Conservation (phyloP, 176 grass and related monocot genomes). For the Musa itinerans region DNA sequence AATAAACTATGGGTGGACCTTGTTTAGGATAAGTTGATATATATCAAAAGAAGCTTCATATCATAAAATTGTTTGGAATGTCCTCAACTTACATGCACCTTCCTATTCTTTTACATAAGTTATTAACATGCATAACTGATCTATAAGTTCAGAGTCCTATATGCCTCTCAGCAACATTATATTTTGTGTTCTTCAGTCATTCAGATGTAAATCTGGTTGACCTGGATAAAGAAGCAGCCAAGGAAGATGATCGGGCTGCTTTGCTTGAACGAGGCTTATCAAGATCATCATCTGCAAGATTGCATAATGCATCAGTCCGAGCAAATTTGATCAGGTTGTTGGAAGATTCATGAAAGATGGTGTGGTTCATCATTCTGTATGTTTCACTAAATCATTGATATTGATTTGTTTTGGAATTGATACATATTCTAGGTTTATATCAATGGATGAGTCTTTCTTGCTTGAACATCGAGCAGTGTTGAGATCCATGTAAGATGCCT, state of each 20-base stretch:
- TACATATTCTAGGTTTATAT: constrained; percentile 47
- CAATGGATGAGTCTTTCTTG: constrained; percentile 60
- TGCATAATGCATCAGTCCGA: constrained; percentile 25
- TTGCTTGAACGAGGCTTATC: constrained; percentile 25
- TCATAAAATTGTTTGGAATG: neutral
- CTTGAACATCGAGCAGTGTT: constrained; percentile 48
- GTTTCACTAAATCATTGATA: constrained; percentile 11
- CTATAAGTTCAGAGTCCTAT: neutral
- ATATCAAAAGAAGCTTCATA: neutral
- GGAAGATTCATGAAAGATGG: neutral
- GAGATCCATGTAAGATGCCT: constrained; percentile 55
- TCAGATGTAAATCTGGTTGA: constrained; percentile 22
- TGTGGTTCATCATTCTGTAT: neutral
- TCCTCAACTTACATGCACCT: too few relatives aligned
- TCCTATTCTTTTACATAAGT: too few relatives aligned
- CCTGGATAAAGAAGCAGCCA: constrained; percentile 4
- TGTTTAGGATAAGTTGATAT: neutral
- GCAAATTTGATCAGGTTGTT: constrained; percentile 54
- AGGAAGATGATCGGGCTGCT: constrained; percentile 16
- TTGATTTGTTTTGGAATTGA: neutral
- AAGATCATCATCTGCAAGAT: constrained; percentile 23
- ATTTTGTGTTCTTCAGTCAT: constrained; percentile 16
- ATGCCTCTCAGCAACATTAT: neutral
- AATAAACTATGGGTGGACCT: neutral
- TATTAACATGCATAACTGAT: too few relatives aligned